These are phyloP conservation scores for Nothophytophthora sp. DNA, from an alignment of 352 stramenopile genomes.

Conservation along the genomic window DNA sequence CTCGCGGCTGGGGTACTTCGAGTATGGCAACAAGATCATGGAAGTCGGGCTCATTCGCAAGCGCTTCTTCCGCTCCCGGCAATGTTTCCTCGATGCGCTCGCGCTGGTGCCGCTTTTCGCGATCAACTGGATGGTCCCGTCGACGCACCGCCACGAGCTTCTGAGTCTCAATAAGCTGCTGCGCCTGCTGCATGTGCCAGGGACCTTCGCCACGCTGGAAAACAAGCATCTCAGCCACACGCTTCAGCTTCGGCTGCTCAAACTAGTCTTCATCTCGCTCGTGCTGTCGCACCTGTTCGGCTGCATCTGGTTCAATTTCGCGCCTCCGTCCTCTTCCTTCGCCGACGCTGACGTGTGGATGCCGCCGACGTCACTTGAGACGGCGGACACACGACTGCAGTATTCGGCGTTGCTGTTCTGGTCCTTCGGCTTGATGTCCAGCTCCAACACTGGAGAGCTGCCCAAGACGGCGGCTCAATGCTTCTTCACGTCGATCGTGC, in stretches of 20 bases:
- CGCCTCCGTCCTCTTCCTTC: not conserved
- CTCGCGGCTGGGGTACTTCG: slow-evolving; percentile 53
- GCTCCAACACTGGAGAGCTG: slow-evolving; percentile 38
- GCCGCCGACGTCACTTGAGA: slow-evolving; percentile 5
- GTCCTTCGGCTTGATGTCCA: slow-evolving; percentile 59
- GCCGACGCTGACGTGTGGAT: slow-evolving; percentile 6
- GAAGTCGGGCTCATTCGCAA: slow-evolving; percentile 37
- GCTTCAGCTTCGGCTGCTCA: slow-evolving; percentile 44
- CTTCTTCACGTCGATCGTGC: slow-evolving; percentile 47
- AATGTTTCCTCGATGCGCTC: slow-evolving; percentile 32
- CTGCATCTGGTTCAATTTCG: slow-evolving; percentile 67
- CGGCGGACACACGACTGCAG: slow-evolving; percentile 12
- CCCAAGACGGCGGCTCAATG: slow-evolving; percentile 43
- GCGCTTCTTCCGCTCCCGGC: slow-evolving; percentile 36
- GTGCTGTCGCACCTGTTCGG: slow-evolving; percentile 51
- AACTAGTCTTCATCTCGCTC: slow-evolving; percentile 49
- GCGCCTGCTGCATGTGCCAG: slow-evolving; percentile 29
- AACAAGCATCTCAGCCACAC: slow-evolving; percentile 43
- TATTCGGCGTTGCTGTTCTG: slow-evolving; percentile 56
- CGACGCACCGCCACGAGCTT: slow-evolving; percentile 21
- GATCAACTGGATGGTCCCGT: slow-evolving; percentile 42
- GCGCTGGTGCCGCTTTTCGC: slow-evolving; percentile 46
- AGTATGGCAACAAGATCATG: slow-evolving; percentile 76
- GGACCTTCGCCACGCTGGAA: slow-evolving; percentile 29
- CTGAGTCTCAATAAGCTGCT: slow-evolving; percentile 61